Evolutionary conservation across 345 rosid species (phyloP).

Genomic region (Arabidopsis suecica): DNA sequence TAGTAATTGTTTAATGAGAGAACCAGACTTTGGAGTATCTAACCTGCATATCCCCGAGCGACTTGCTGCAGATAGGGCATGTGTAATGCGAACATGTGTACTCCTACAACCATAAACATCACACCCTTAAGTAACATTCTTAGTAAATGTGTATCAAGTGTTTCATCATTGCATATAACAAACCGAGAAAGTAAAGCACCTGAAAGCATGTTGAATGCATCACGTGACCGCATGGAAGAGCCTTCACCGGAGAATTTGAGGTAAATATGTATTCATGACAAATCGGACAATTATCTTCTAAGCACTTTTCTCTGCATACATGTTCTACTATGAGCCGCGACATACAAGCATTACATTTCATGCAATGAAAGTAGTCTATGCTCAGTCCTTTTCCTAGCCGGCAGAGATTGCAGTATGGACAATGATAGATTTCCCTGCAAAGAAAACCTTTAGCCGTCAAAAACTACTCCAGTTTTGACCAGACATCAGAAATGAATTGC

Average conservation of each 20-base stretch:
- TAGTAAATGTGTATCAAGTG: background rate
- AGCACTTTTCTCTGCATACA: slow-evolving; percentile 66
- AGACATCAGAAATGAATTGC: background rate
- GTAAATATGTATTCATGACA: slow-evolving; percentile 82
- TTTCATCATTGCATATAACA: slow-evolving; percentile 7
- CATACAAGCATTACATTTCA: slow-evolving; percentile 95
- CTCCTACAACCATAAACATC: slow-evolving; percentile 56
- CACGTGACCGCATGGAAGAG: slow-evolving; percentile 85
- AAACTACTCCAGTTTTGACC: background rate
- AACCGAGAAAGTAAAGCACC: slow-evolving; percentile 46
- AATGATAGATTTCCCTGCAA: slow-evolving; percentile 86
- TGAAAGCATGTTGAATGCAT: slow-evolving; percentile 91
- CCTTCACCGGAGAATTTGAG: slow-evolving; percentile 66
- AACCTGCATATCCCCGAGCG: slow-evolving; percentile 95
- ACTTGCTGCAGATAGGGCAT: slow-evolving; percentile 91
- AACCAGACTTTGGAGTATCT: slow-evolving; percentile 17
- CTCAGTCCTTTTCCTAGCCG: slow-evolving; percentile 87
- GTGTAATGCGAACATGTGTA: slow-evolving; percentile 76
- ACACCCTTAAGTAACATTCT: background rate
- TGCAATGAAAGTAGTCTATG: slow-evolving; percentile 81
- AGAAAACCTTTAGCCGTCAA: background rate
- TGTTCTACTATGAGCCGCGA: slow-evolving; percentile 57
- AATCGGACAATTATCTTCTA: slow-evolving; percentile 86
- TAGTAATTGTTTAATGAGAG: background rate
- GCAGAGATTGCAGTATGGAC: slow-evolving; percentile 87